Percentiles rank a stretch among this genome's conserved stretches.
Evolutionary conservation across 768 basidiomycete species (phyloP).

Genomic region (Kwoniella heveanensis): DNA sequence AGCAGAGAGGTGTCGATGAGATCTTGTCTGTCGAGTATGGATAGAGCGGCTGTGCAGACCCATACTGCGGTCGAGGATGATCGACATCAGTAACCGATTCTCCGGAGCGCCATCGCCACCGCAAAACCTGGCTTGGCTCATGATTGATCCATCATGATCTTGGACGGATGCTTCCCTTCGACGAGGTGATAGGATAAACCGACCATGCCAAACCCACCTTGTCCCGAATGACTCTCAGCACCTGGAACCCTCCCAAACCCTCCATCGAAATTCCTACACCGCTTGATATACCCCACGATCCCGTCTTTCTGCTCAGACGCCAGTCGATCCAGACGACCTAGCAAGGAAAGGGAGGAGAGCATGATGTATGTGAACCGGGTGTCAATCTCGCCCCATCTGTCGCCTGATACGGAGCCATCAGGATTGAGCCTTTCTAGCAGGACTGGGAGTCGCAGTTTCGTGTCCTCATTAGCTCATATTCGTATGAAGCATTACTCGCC

Average conservation of each 20-base stretch:
- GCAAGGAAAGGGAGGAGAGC: slow-evolving; percentile 76
- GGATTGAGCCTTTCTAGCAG: slow-evolving; percentile 76
- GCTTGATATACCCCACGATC: slow-evolving; percentile 66
- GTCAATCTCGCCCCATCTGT: slow-evolving; percentile 86
- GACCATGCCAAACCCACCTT: slow-evolving; percentile 66
- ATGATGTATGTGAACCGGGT: slow-evolving; percentile 89
- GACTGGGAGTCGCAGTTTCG: slow-evolving; percentile 60
- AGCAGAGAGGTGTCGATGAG: slow-evolving; percentile 74
- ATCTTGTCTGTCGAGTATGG: slow-evolving; percentile 82
- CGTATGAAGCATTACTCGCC: too few relatives aligned
- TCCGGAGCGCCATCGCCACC: too few relatives aligned
- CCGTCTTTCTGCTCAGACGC: slow-evolving; percentile 55
- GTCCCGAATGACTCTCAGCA: slow-evolving; percentile 88
- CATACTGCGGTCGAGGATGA: too few relatives aligned
- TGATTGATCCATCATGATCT: too few relatives aligned
- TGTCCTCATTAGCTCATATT: too few relatives aligned
- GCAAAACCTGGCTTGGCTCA: too few relatives aligned
- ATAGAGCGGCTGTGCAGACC: slow-evolving; percentile 82
- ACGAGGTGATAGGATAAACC: too few relatives aligned
- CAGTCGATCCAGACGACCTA: slow-evolving; percentile 71
- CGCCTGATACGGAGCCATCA: slow-evolving; percentile 85
- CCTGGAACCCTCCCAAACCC: slow-evolving; percentile 83
- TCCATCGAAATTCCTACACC: slow-evolving; percentile 91
- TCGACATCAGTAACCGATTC: too few relatives aligned
- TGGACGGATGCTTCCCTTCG: too few relatives aligned